Conservation (phyloP, 1,139 yeast genomes). For the Kodamaea sp. region DNA sequence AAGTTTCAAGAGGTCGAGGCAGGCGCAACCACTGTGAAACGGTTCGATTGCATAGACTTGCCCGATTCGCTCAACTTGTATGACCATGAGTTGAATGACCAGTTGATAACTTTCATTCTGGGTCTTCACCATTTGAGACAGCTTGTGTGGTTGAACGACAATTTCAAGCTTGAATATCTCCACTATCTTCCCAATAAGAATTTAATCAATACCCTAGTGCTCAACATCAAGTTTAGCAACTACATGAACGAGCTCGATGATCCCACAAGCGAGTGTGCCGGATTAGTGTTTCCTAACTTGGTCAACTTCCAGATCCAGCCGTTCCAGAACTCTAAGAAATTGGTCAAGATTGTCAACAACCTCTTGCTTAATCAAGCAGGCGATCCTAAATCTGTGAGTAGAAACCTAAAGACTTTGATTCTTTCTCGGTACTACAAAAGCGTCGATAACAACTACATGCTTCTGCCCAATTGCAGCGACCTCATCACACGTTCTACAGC, state of each 20-base stretch:
- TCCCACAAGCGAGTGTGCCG: slow-evolving; percentile 8
- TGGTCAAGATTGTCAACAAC: slow-evolving; percentile 21
- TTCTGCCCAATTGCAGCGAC: slow-evolving; percentile 8
- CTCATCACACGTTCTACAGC: slow-evolving; percentile 3
- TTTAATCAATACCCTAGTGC: slow-evolving; percentile 20
- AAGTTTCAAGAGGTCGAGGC: neutral
- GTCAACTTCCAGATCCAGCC: slow-evolving; percentile 31
- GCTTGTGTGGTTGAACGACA: slow-evolving; percentile 36
- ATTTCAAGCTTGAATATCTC: slow-evolving; percentile 32
- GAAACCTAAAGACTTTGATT: slow-evolving; percentile 19
- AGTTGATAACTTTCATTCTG: slow-evolving; percentile 22
- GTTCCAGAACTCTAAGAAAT: slow-evolving; percentile 21
- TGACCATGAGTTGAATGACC: slow-evolving; percentile 26
- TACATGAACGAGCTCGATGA: slow-evolving; percentile 17
- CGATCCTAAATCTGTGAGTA: slow-evolving; percentile 11
- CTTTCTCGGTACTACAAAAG: slow-evolving; percentile 18
- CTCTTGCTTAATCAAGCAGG: slow-evolving; percentile 17
- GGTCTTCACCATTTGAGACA: slow-evolving; percentile 22
- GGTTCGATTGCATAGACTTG: slow-evolving; percentile 28
- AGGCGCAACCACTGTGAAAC: slow-evolving; percentile 15
- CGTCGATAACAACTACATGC: slow-evolving; percentile 1
- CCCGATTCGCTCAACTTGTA: slow-evolving; percentile 40
- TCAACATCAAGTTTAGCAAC: slow-evolving; percentile 29
- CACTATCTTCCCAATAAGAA: slow-evolving; percentile 21
- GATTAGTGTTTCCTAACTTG: slow-evolving; percentile 26